Base-by-base conservation (phyloP, 2,329 filamentous ascomycete species). In the Coleophoma crateriformis region DNA sequence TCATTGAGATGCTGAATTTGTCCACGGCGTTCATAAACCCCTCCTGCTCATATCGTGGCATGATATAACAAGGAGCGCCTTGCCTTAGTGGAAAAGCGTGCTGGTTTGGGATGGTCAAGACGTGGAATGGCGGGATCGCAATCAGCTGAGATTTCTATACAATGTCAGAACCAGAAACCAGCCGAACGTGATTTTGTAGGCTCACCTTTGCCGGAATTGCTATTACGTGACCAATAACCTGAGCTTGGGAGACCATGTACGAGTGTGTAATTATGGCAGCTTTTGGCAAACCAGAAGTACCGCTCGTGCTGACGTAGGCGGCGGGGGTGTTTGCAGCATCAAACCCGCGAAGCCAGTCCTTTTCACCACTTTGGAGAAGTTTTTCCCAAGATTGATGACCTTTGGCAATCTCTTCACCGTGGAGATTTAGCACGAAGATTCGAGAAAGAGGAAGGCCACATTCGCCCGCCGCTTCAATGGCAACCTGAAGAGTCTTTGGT, bases 71-170 rank as follows among this genome's bases (percentile, higher is more conserved):
- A 1, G 84, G 82, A 1, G 81, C 69, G 20, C 74, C 71, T 43
- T 76, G 65, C 6, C 83, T 84, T 70, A 94, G 88, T 13, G 78
- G 82, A 63, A 80, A 83, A 11, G 82, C 82, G 62, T 88, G 85
- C 58, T 86, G 90, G 68, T 90, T 80, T 0, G 89, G 89, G 20
- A 94, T 70, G 64, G 90, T 87, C 61, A 82, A 84, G 11, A 92
- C 66, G 59, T 79, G 76, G 57, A 79, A 79, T 60, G 76, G 72
- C 14, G 75, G 76, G 22, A 77, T 67, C 39, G 67, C 73, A 54
- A 74, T 69, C 14, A 79, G 62, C 52, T 85, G 81, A 12, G 71
- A 61, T 7, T 71, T 67, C 45, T 68, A 44, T 56, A 27, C 27
- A 52, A 67, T 76, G 41, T 90, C 78, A 61, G 88, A 88, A 57